A percentile compares a stretch with the other conserved stretches of the same genome.
Conservation (phyloP, 768 basidiomycete species). For the Agrocybe praecox region DNA sequence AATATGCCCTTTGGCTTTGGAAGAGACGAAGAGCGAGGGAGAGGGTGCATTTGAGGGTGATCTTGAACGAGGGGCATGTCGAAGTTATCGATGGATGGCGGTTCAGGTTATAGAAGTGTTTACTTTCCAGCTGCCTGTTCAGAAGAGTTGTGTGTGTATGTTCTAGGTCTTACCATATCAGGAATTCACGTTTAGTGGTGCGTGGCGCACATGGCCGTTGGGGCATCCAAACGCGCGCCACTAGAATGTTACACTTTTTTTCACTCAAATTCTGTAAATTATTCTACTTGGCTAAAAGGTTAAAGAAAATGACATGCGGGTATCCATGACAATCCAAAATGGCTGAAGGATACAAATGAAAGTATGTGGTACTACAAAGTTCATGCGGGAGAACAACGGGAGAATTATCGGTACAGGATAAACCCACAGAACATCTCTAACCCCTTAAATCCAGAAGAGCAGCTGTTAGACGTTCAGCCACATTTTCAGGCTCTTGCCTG, state of each 20-base stretch:
- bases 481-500: constrained; percentile 89
- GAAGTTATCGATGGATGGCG: not conserved
- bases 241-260: too few species aligned
- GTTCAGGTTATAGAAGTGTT: not conserved
- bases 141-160: not conserved
- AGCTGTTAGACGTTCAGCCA: constrained; percentile 67
- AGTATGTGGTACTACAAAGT: not conserved
- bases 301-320: too few species aligned
- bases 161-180: not conserved
- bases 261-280: too few species aligned
- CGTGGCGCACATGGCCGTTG: not conserved
- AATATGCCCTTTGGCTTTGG: constrained; percentile 87
- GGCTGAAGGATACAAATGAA: too few species aligned
- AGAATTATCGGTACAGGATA: not conserved
- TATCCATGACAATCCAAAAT: too few species aligned
- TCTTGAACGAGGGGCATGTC: constrained; percentile 39
- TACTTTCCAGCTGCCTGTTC: not conserved
- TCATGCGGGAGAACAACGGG: not conserved
- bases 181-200: not conserved
- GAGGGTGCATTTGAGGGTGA: constrained; percentile 44
- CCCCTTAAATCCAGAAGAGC: constrained; percentile 59
- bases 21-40: constrained; percentile 64
- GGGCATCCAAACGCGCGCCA: not conserved
- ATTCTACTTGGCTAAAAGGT: too few species aligned
- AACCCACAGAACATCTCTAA: not conserved